These are phyloP conservation scores for Chrysanthemum makinoi DNA, from an alignment of 129 eudicot species.

Conservation along the genomic window DNA sequence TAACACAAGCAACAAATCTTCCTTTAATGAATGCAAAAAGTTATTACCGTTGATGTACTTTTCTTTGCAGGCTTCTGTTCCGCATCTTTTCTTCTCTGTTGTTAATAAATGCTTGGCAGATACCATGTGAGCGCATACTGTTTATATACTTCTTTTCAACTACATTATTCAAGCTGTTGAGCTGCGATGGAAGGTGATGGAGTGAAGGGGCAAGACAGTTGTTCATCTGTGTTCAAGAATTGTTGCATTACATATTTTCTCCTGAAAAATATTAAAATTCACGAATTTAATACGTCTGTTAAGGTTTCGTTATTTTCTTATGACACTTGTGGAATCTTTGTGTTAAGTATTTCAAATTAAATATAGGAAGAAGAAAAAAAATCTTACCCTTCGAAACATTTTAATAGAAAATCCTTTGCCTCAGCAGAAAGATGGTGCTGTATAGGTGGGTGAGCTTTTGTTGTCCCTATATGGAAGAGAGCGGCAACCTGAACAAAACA, in stretches of 20 bases:
- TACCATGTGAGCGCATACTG: constrained; percentile 41
- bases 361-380: constrained; percentile 1
- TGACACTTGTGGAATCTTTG: no score
- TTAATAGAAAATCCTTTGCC: constrained; percentile 87
- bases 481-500: constrained; percentile 80
- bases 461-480: constrained; percentile 90
- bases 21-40: not conserved
- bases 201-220: constrained; percentile 51
- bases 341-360: no score
- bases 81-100: constrained; percentile 61
- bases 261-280: constrained; percentile 39
- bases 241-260: constrained; percentile 77
- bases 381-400: constrained; percentile 88
- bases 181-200: constrained; percentile 46
- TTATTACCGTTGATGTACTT: constrained; percentile 63
- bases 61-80: constrained; percentile 49
- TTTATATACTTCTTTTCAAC: constrained; percentile 51
- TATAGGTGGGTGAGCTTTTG: constrained; percentile 97
- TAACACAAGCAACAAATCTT: not conserved
- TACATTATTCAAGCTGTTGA: constrained; percentile 31
- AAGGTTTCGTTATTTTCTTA: not conserved
- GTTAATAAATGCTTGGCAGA: constrained; percentile 65
- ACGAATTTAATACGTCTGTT: constrained; percentile 2
- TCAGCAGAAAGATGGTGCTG: constrained; percentile 92
- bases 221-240: constrained; percentile 46